A percentile compares a stretch with the other conserved stretches of the same genome.
These are phyloP conservation scores for Pseudonitzschia delicatissima DNA, from an alignment of 108 stramenopile genomes.

Conservation along the genomic window DNA sequence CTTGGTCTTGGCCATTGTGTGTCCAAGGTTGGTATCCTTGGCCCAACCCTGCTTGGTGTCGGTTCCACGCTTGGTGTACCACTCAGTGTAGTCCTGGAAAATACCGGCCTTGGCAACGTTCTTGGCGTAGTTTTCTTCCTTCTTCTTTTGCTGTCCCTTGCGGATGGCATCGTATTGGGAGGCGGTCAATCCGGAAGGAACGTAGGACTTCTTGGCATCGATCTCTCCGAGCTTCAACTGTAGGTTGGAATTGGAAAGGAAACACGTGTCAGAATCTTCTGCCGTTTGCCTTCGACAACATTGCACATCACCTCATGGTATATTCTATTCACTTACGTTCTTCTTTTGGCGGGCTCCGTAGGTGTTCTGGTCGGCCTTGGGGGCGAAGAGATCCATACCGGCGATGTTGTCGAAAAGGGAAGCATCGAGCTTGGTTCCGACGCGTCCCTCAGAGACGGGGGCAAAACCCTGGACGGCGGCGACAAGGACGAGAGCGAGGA, in stretches of 20 bases:
- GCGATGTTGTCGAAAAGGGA: slow-evolving; percentile 32
- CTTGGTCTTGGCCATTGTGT: slow-evolving; percentile 50
- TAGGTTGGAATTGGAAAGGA: neutral
- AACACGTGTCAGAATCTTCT: neutral
- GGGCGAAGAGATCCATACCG: slow-evolving; percentile 61
- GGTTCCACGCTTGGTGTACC: slow-evolving; percentile 66
- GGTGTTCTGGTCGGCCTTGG: slow-evolving; percentile 48
- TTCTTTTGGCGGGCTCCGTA: slow-evolving; percentile 62
- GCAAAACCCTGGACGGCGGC: slow-evolving; percentile 34
- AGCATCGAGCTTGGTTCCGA: slow-evolving; percentile 10
- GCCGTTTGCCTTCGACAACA: neutral
- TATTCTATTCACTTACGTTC: slow-evolving; percentile 29
- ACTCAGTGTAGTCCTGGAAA: slow-evolving; percentile 59
- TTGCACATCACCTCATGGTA: neutral
- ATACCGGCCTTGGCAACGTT: slow-evolving; percentile 68
- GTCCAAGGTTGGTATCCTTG: slow-evolving; percentile 48
- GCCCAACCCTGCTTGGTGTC: slow-evolving; percentile 38
- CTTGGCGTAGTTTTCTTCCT: slow-evolving; percentile 46
- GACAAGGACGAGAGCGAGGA: slow-evolving; percentile 24
- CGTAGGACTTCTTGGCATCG: slow-evolving; percentile 44
- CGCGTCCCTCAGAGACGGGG: slow-evolving; percentile 14
- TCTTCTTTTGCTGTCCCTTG: slow-evolving; percentile 41
- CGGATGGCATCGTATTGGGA: slow-evolving; percentile 55
- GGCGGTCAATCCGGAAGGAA: slow-evolving; percentile 53
- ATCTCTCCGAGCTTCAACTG: slow-evolving; percentile 51